A percentile compares a stretch with the other conserved stretches of the same genome.
Conservation (phyloP, 176 grass and related monocot species). For the Alloteropsis semialata region DNA sequence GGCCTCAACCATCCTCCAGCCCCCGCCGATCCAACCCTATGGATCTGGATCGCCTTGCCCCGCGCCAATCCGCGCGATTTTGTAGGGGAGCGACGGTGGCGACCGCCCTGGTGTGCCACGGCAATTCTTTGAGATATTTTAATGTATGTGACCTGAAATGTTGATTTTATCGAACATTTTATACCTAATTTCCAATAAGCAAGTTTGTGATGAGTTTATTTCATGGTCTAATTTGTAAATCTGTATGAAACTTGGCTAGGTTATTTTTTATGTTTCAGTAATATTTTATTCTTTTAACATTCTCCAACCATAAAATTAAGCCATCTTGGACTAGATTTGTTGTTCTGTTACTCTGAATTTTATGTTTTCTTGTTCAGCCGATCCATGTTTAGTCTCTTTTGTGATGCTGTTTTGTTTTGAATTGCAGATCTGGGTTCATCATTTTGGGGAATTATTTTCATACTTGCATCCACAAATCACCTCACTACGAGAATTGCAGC, state of each 20-base stretch:
- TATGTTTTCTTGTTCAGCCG: not conserved
- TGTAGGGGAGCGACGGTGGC: slow-evolving; percentile 97
- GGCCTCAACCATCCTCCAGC: not conserved
- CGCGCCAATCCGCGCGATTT: not conserved
- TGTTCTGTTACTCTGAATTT: slow-evolving; percentile 16
- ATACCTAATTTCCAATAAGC: not conserved
- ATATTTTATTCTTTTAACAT: slow-evolving; percentile 2
- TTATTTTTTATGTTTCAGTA: slow-evolving; percentile 3
- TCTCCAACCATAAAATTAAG: not conserved
- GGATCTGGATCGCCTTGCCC: slow-evolving; percentile 27
- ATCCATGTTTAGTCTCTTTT: not conserved
- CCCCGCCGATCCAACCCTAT: slow-evolving; percentile 11
- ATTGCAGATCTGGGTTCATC: slow-evolving; percentile 91
- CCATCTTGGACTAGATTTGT: not conserved
- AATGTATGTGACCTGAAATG: not conserved
- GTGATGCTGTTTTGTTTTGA: slow-evolving; percentile 28
- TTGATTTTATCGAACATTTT: not conserved
- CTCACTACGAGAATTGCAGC: slow-evolving; percentile 86
- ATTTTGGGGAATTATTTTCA: slow-evolving; percentile 99
- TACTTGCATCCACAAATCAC: slow-evolving; percentile 88
- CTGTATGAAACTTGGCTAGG: not conserved
- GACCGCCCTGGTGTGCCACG: slow-evolving; percentile 87
- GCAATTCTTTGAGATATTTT: too few species aligned
- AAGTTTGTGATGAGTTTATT: not conserved
- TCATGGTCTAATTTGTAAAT: not conserved